Evolutionary conservation across 1,284 basidiomycete genomes (phyloP), one percentile per base, ranked within the genome.

Genomic region (Vanrija sp.): DNA sequence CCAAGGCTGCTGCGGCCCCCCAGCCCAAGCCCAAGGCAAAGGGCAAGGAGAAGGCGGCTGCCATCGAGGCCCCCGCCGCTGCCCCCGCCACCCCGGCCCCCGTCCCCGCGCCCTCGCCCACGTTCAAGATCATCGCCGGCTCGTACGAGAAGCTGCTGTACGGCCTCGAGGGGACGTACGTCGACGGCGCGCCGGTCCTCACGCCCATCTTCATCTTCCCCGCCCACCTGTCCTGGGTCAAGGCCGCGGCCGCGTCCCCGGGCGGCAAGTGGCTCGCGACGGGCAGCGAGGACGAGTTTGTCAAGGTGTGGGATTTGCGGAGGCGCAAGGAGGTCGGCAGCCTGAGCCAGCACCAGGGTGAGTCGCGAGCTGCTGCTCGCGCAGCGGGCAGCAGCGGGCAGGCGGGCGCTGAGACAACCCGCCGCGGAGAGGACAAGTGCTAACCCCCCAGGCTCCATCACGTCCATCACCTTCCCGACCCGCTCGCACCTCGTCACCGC

Each of bases 281-380:
- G 0, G 95, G 93, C 0, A 92, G 89, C 59, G 84, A 89, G 27
- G 95, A 98, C 72, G 95, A 98, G 77, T 88, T 93, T 51, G 80
- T 98, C 68, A 97, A 97, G 73, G 86, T 98, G n/a, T 98, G 95
- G 95, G 93, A 98, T 78, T 73, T 98, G 59, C 81, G 86, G 50
- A 81, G 91, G 69, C 78, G 85, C 67, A 94, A 94, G 72, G 95
- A 98, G 75, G 84, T 98, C 41, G 95, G 95, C 31, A 88, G 87
- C 35, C 78, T 98, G 50, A 88, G 89, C 79, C 91, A 96, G 56
- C 93, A 96, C 72, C 83, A 90, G 79, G 93, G 92, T 91, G 61
- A 51, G 80, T 78, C 4, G 27, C 10, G 31, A 31, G 31, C 6
- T 31, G 31, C 31, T 12, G n/a, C 44, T n/a, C 12, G 24, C 49